These are phyloP conservation scores for Fraxinus platypoda DNA, from an alignment of 305 asterid genomes.

Conservation along the genomic window DNA sequence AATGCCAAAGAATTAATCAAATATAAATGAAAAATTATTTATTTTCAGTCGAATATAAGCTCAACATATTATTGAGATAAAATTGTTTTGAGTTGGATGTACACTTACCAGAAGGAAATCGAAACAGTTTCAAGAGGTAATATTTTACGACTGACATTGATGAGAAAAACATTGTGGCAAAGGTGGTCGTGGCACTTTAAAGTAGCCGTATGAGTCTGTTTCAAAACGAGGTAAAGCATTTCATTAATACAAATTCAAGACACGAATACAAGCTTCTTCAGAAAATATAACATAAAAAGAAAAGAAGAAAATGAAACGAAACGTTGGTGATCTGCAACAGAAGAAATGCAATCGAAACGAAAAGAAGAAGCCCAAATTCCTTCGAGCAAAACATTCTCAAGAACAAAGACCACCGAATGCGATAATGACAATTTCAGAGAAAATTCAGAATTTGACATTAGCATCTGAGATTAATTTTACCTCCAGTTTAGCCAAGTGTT, in stretches of 20 bases:
- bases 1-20: too few species aligned
- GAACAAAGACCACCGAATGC: constrained; percentile 53
- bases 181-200: not conserved
- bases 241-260: constrained; percentile 10
- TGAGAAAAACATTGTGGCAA: too few species aligned
- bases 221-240: constrained; percentile 25
- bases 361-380: constrained; percentile 74
- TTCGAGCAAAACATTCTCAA: constrained; percentile 85
- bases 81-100: too few species aligned
- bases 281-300: not conserved
- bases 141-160: too few species aligned
- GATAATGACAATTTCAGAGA: constrained; percentile 17
- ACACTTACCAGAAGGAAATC: too few species aligned
- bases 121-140: too few species aligned
- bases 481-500: constrained; percentile 42
- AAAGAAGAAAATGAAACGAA: constrained; percentile 4
- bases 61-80: too few species aligned
- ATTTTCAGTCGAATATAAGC: too few species aligned
- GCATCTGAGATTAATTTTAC: constrained; percentile 29
- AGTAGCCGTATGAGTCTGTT: constrained; percentile 60
- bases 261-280: not conserved
- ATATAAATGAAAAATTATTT: too few species aligned
- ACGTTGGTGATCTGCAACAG: constrained; percentile 77
- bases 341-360: constrained; percentile 79
- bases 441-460: not conserved